Base-by-base conservation (phyloP, 106 monocot species). In the Dactylorhiza incarnata region DNA sequence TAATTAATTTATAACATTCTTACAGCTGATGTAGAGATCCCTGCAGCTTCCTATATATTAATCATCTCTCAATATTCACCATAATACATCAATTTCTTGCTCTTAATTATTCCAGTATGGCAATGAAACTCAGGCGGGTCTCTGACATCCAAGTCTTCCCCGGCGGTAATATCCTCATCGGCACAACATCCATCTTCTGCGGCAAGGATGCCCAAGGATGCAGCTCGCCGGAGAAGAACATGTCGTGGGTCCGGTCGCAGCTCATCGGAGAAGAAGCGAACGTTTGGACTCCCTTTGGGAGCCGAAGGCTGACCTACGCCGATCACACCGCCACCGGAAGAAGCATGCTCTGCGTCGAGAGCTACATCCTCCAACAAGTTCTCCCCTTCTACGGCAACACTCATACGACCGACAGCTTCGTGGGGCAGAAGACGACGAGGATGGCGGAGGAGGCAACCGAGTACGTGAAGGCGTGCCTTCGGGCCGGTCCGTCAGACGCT, bases 361-460 rank as follows among this genome's bases (percentile, higher is more conserved):
- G 80, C 25, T 88, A 74, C 54, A 77, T 88, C 77, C 45, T 75
- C 49, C 66, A 79, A 46, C 66, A 77, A 62, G 79, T 88, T 48
- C 87, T 88, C 77, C 87, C 87, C 11, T 69, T 74, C 51, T 88
- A 88, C 44, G 86, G 86, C 17, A 86, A 88, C 66, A 88, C 84
- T 0, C 87, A 88, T 73, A 88, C 84, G 0, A 74, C 15, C 29
- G 87, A 88, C 25, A 88, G 84, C 59, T 84, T 70, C 45, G 84
- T 82, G 17, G 87, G 87, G 11, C 26, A 12, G 20, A 72, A 69
- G 49, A 88, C 74, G 10, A 77, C 84, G 9, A 54, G 16, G 63
- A 67, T 82, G 79, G 79, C 62, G 2, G n/a, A 24, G 14, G 61
- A 84, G 47, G 84, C 84, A 8, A 20, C 52, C n/a, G 72, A 77